phyloP scores from a whole-genome alignment of 768 basidiomycete genomes.

The Naganishia onofrii region DNA sequence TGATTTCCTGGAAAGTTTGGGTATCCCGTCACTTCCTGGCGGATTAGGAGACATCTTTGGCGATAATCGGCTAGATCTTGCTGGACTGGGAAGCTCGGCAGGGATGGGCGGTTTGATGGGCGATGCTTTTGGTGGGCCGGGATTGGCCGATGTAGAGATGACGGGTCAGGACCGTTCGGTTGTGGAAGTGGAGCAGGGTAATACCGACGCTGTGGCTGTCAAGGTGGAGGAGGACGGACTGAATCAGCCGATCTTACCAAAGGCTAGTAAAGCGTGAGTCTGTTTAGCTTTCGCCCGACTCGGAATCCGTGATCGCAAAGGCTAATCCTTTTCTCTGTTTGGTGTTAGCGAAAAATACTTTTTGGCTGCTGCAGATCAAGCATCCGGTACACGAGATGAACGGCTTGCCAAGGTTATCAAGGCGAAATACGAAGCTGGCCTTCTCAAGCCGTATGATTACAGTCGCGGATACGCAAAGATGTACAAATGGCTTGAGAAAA shows the following conservation, averaged over 20 bases:
- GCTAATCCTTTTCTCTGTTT: neutral
- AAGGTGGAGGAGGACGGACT: constrained; percentile 20
- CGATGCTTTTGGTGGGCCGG: neutral
- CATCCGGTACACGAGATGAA: constrained; percentile 82
- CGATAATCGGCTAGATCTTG: constrained; percentile 6
- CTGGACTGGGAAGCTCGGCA: neutral
- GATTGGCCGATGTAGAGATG: neutral
- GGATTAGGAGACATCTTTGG: constrained; percentile 31
- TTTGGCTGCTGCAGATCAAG: constrained; percentile 91
- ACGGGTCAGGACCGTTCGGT: neutral
- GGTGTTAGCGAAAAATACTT: constrained; percentile 79
- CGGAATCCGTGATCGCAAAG: neutral
- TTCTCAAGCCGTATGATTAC: constrained; percentile 93
- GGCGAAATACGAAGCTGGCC: constrained; percentile 93
- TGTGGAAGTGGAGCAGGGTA: neutral
- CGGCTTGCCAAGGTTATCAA: constrained; percentile 85
- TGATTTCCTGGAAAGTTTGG: constrained; percentile 31
- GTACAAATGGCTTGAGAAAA: constrained; percentile 90
- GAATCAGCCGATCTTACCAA: constrained; percentile 18
- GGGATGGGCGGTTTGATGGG: neutral
- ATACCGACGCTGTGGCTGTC: neutral
- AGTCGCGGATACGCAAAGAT: constrained; percentile 90
- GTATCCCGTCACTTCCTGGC: constrained; percentile 32
- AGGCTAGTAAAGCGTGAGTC: constrained; percentile 32
- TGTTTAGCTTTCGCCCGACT: neutral